phyloP scores from a whole-genome alignment of 2,329 filamentous ascomycete genomes.

The Microcera coccophila region DNA sequence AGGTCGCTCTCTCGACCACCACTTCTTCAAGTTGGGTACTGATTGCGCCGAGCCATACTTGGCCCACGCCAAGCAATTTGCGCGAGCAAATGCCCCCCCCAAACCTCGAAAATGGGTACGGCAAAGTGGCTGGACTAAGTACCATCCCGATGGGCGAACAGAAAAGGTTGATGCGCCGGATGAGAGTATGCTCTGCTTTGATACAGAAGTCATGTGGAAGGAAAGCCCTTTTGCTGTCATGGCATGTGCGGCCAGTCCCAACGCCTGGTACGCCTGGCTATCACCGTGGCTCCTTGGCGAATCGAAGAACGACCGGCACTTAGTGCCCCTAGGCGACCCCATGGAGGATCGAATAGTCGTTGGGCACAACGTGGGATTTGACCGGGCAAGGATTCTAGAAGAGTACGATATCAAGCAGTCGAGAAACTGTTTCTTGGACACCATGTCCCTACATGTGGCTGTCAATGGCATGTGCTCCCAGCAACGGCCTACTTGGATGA shows the following conservation, averaged over 20 bases:
- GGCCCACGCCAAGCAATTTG: constrained; percentile 68
- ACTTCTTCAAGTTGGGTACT: constrained; percentile 83
- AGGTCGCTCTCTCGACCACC: constrained; percentile 81
- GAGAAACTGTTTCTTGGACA: constrained; percentile 85
- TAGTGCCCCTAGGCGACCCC: constrained; percentile 83
- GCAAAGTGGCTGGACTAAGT: constrained; percentile 91
- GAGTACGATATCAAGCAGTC: constrained; percentile 85
- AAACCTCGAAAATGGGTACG: constrained; percentile 69
- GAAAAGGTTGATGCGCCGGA: constrained; percentile 73
- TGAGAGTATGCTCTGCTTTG: constrained; percentile 81
- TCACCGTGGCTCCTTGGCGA: constrained; percentile 92
- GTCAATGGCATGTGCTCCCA: constrained; percentile 99
- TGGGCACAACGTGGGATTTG: constrained; percentile 94
- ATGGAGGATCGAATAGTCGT: constrained; percentile 71
- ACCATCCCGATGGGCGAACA: constrained; percentile 66
- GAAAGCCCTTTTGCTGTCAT: constrained; percentile 90
- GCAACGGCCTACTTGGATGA: constrained; percentile 96
- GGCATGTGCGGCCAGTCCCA: constrained; percentile 88
- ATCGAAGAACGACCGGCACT: constrained; percentile 68
- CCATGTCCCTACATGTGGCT: constrained; percentile 96
- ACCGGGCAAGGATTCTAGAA: constrained; percentile 80
- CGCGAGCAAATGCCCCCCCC: constrained; percentile 54
- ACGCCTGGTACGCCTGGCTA: constrained; percentile 94
- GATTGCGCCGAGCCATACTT: constrained; percentile 86
- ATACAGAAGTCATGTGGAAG: constrained; percentile 96